Evolutionary conservation across 2,329 filamentous ascomycete genomes (phyloP).

Genomic region (Fusarium setosum): DNA sequence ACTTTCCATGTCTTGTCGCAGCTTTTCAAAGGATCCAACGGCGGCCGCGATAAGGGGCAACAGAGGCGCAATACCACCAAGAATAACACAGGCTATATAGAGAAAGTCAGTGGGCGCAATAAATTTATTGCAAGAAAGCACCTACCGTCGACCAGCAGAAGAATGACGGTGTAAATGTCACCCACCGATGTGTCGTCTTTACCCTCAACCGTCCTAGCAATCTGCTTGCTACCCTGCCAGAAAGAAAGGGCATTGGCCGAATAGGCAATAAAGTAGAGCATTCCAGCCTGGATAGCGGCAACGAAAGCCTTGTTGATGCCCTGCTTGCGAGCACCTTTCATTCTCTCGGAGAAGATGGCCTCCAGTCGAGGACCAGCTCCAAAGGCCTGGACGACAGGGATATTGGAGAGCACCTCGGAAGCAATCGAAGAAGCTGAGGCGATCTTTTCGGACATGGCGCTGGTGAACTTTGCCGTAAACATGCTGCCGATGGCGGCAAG

Average conservation of each 20-base stretch:
- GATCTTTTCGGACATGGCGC: constrained; percentile 62
- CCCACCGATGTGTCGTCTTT: constrained; percentile 53
- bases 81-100: constrained; percentile 66
- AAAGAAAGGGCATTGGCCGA: constrained; percentile 75
- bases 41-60: constrained; percentile 70
- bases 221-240: constrained; percentile 72
- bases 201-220: constrained; percentile 52
- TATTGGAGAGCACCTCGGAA: constrained; percentile 69
- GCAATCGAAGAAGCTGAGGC: constrained; percentile 71
- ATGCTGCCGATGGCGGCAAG: constrained; percentile 67
- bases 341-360: constrained; percentile 65
- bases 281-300: constrained; percentile 68
- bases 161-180: constrained; percentile 71
- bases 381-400: constrained; percentile 73
- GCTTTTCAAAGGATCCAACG: constrained; percentile 66
- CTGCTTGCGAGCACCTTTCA: constrained; percentile 61
- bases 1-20: constrained; percentile 68
- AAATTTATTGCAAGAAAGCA: not conserved
- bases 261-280: constrained; percentile 76
- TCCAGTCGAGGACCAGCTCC: constrained; percentile 69
- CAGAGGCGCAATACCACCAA: constrained; percentile 72
- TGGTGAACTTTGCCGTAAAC: constrained; percentile 64
- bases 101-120: constrained; percentile 22
- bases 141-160: constrained; percentile 70
- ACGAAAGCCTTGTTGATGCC: constrained; percentile 69